Percentiles rank a stretch among this genome's conserved stretches.
Evolutionary conservation across 1,139 yeast genomes (phyloP).

Genomic region (Waltiozyma solani): DNA sequence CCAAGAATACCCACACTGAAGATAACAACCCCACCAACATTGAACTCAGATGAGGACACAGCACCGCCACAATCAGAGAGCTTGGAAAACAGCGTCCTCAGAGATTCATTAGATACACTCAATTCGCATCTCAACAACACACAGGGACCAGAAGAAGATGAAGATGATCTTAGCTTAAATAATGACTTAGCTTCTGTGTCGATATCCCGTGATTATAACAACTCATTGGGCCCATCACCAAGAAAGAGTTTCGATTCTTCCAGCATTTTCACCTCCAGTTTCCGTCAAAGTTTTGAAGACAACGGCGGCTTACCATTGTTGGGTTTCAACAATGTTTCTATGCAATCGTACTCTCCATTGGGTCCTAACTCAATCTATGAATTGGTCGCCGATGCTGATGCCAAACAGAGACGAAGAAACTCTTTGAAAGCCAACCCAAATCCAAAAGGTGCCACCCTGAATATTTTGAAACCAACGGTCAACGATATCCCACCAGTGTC

Average conservation of each 20-base stretch:
- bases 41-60: too few relatives aligned
- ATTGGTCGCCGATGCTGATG: conserved; percentile 50
- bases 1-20: too few relatives aligned
- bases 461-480: conserved; percentile 60
- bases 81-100: too few relatives aligned
- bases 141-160: conserved; percentile 6
- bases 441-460: conserved; percentile 19
- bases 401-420: conserved; percentile 18
- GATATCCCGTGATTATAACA: conserved; percentile 8
- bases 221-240: conserved; percentile 3
- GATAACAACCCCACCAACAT: too few relatives aligned
- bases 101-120: conserved; percentile 4
- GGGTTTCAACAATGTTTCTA: conserved; percentile 18
- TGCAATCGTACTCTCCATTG: conserved; percentile 39
- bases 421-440: conserved; percentile 12
- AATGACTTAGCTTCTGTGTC: conserved; percentile 22
- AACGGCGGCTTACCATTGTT: conserved; percentile 12
- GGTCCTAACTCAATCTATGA: conserved; percentile 78
- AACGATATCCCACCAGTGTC: conserved; percentile 81
- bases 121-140: not conserved
- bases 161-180: conserved; percentile 12
- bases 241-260: conserved; percentile 26
- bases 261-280: conserved; percentile 17
- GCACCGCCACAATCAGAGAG: too few relatives aligned
- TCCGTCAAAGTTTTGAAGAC: conserved; percentile 20